These are phyloP conservation scores for Sicyos edulis DNA, from an alignment of 306 rosid genomes.

Conservation along the genomic window DNA sequence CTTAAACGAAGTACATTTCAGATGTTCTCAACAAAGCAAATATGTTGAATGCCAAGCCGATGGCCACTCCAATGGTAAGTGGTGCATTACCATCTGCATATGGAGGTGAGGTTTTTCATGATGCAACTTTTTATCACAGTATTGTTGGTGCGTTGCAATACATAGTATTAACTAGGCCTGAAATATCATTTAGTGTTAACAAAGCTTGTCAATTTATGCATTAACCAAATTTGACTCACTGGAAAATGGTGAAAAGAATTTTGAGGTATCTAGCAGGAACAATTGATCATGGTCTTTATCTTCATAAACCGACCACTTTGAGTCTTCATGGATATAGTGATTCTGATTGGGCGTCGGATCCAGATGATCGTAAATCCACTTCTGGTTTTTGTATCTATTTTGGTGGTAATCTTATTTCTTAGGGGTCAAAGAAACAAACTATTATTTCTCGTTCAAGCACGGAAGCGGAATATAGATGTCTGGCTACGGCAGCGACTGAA, in stretches of 20 bases:
- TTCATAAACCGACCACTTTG: neutral
- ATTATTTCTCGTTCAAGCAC: no score
- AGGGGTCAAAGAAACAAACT: no score
- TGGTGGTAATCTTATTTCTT: neutral
- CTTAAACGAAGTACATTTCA: neutral
- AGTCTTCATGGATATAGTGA: neutral
- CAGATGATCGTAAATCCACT: neutral
- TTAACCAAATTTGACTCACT: neutral
- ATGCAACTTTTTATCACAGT: no score
- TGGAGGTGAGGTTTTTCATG: neutral
- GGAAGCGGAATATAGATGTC: no score
- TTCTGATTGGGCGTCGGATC: neutral
- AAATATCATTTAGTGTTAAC: neutral
- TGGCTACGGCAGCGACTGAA: no score
- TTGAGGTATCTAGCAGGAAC: neutral
- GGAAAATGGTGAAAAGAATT: neutral
- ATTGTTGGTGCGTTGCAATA: neutral
- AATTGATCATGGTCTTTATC: no score
- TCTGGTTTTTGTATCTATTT: neutral
- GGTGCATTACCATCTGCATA: neutral
- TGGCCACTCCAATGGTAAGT: neutral
- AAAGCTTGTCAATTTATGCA: neutral
- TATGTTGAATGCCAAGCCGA: neutral
- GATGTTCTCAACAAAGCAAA: no score
- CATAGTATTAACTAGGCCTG: neutral